A percentile compares a stretch with the other conserved stretches of the same genome.
These are phyloP conservation scores for Cyberlindnera bimundalis DNA, from an alignment of 805 yeast species.

Conservation along the genomic window DNA sequence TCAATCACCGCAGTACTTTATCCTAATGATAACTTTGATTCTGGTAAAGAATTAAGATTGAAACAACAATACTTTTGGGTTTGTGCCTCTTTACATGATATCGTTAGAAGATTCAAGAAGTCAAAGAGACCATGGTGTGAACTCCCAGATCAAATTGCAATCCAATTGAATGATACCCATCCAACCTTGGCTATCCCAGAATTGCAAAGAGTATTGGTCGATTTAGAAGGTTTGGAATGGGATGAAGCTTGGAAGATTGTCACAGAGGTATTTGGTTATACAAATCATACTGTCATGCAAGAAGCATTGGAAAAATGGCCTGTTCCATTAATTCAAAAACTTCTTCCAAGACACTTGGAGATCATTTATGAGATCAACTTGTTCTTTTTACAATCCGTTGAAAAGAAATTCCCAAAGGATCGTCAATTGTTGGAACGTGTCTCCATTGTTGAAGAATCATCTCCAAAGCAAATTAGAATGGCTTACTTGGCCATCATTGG, in stretches of 20 bases:
- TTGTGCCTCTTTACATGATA: conserved; percentile 88
- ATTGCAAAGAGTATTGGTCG: conserved; percentile 80
- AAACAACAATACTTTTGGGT: conserved; percentile 98
- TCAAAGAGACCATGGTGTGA: conserved; percentile 71
- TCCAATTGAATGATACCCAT: conserved; percentile 92
- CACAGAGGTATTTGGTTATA: conserved; percentile 78
- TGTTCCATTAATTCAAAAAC: conserved; percentile 67
- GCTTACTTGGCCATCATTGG: conserved; percentile 89
- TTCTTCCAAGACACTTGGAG: conserved; percentile 89
- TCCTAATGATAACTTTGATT: conserved; percentile 90
- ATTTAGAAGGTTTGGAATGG: conserved; percentile 79
- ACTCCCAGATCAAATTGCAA: conserved; percentile 82
- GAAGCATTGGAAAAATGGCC: conserved; percentile 98
- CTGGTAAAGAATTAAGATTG: conserved; percentile 86
- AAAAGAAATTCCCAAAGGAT: conserved; percentile 72
- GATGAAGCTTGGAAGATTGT: conserved; percentile 84
- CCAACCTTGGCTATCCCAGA: conserved; percentile 92
- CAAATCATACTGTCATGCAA: conserved; percentile 92
- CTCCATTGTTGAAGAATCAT: conserved; percentile 80
- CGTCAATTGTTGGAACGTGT: conserved; percentile 59
- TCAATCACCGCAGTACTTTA: conserved; percentile 88
- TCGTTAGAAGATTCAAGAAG: conserved; percentile 85
- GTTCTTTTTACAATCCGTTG: conserved; percentile 73
- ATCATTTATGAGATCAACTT: conserved; percentile 83
- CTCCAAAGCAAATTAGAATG: conserved; percentile 85